phyloP scores from a whole-genome alignment of 805 yeast genomes.

The Zygosaccharomyces rouxii region DNA sequence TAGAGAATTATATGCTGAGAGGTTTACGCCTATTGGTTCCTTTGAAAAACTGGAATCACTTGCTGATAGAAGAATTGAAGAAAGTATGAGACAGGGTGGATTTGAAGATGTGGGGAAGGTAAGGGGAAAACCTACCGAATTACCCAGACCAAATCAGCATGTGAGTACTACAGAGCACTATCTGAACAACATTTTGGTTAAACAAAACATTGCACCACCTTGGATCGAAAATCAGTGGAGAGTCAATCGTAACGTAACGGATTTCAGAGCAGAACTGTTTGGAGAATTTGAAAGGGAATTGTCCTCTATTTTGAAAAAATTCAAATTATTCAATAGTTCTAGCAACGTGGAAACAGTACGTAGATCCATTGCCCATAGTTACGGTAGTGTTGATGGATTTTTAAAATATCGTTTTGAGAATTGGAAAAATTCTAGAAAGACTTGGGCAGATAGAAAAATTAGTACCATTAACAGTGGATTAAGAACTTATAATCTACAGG shows the following conservation, averaged over 20 bases:
- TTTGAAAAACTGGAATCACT: constrained; percentile 50
- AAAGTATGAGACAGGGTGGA: constrained; percentile 66
- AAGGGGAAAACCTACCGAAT: constrained; percentile 58
- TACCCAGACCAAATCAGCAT: constrained; percentile 47
- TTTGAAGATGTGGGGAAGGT: constrained; percentile 49
- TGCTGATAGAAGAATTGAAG: constrained; percentile 74
- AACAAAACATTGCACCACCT: constrained; percentile 79
- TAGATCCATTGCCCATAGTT: constrained; percentile 13
- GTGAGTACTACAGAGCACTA: constrained; percentile 70
- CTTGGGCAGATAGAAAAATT: constrained; percentile 37
- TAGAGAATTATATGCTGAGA: constrained; percentile 57
- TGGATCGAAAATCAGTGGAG: constrained; percentile 81
- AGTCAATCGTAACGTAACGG: constrained; percentile 44
- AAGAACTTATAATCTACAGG: constrained; percentile 58
- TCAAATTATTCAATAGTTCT: not conserved
- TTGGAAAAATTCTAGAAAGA: constrained; percentile 39
- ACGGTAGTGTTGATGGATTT: constrained; percentile 16
- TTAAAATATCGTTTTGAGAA: constrained; percentile 18
- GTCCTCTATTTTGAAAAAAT: constrained; percentile 11
- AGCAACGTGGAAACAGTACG: constrained; percentile 12
- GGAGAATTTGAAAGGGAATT: constrained; percentile 36
- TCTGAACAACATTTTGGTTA: constrained; percentile 66
- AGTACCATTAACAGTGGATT: constrained; percentile 44
- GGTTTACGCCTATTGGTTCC: constrained; percentile 43
- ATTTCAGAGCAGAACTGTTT: constrained; percentile 45